Conservation (phyloP, 1,139 yeast species). For the Schwanniomyces etchellsii region DNA sequence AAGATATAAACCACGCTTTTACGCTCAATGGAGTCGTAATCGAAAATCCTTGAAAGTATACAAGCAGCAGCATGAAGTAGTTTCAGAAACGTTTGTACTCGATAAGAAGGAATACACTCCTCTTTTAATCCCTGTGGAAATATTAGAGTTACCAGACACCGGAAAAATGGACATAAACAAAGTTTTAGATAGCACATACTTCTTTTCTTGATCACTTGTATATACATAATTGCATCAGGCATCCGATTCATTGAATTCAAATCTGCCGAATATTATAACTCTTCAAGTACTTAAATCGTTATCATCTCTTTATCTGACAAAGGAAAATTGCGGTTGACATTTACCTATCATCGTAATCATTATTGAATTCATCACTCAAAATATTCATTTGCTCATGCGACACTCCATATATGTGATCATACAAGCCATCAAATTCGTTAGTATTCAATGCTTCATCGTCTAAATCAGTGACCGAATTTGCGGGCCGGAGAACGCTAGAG, state of each 20-base stretch:
- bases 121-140: constrained; percentile 20
- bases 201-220: constrained; percentile 25
- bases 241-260: constrained; percentile 12
- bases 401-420: constrained; percentile 12
- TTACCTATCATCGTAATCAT: constrained; percentile 8
- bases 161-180: constrained; percentile 29
- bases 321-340: constrained; percentile 46
- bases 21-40: constrained; percentile 7
- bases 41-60: constrained; percentile 5
- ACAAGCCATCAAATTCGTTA: constrained; percentile 12
- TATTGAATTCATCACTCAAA: constrained; percentile 1
- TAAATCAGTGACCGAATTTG: constrained; percentile 13
- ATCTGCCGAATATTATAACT: constrained; percentile 53
- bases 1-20: constrained; percentile 17
- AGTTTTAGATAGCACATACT: constrained; percentile 30
- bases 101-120: constrained; percentile 11
- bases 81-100: constrained; percentile 1
- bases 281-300: constrained; percentile 60
- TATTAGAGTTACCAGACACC: constrained; percentile 22
- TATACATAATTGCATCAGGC: constrained; percentile 4
- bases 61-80: constrained; percentile 4
- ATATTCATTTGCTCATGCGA: constrained; percentile 5
- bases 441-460: constrained; percentile 14
- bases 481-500: too few species aligned
- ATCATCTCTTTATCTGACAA: constrained; percentile 46